Evolutionary conservation across 2,329 filamentous ascomycete species (phyloP).

Genomic region (Aphanocladium album): DNA sequence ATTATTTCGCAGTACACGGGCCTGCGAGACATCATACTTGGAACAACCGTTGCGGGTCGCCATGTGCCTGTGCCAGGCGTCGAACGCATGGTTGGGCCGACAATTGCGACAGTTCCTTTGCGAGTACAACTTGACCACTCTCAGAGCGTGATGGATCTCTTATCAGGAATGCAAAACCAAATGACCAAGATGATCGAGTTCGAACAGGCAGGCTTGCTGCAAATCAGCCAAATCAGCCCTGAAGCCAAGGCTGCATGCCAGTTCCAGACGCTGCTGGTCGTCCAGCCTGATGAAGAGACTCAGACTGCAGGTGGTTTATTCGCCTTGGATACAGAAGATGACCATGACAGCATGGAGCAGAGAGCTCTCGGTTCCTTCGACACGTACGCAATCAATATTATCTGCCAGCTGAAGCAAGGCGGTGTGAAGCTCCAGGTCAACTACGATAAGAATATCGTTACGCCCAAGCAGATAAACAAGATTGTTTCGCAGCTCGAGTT

Average conservation of each 20-base stretch:
- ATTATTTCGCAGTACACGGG: constrained; percentile 32
- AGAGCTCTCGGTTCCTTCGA: constrained; percentile 14
- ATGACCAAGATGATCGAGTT: constrained; percentile 22
- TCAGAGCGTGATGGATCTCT: background rate
- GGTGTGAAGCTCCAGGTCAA: constrained; percentile 13
- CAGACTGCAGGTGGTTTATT: background rate
- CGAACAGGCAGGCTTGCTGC: constrained; percentile 26
- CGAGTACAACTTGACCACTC: constrained; percentile 15
- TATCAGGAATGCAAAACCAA: constrained; percentile 20
- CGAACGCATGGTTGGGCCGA: constrained; percentile 23
- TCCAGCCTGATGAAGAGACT: constrained; percentile 13
- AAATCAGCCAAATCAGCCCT: constrained; percentile 20
- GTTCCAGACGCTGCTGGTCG: constrained; percentile 18
- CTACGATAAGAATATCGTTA: constrained; percentile 15
- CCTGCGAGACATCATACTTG: constrained; percentile 27
- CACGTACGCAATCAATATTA: constrained; percentile 16
- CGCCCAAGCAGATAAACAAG: constrained; percentile 4
- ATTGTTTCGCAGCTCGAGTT: constrained; percentile 13
- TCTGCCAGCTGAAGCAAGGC: constrained; percentile 13
- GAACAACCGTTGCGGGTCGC: constrained; percentile 22
- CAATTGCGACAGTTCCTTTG: constrained; percentile 24
- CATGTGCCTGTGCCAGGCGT: constrained; percentile 23
- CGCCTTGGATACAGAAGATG: constrained; percentile 7
- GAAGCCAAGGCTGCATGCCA: constrained; percentile 9
- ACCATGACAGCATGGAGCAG: background rate